Percentiles rank a stretch among this genome's conserved stretches.
phyloP scores from a whole-genome alignment of 1,284 basidiomycete species.

The Phellopilus nigrolimitatus region DNA sequence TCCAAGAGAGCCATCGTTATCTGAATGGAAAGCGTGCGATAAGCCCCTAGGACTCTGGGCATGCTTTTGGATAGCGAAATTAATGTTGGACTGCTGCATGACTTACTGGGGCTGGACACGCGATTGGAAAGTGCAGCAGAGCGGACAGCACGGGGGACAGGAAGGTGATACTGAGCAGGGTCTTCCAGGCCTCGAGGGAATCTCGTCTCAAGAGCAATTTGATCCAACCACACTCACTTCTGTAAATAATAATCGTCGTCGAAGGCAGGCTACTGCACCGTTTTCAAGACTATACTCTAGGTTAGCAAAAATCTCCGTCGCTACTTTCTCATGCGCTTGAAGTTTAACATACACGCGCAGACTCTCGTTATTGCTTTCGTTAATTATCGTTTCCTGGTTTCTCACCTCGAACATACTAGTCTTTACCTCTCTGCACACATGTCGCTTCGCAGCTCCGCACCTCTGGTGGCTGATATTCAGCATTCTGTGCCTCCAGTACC shows the following conservation, averaged over 20 bases:
- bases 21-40: conserved; percentile 63
- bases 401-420: conserved; percentile 70
- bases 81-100: conserved; percentile 45
- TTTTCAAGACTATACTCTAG: conserved; percentile 24
- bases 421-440: conserved; percentile 67
- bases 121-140: conserved; percentile 35
- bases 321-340: conserved; percentile 11
- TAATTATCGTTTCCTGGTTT: conserved; percentile 74
- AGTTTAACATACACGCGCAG: conserved; percentile 31
- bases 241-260: not conserved
- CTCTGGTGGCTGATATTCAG: conserved; percentile 80
- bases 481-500: conserved; percentile 72
- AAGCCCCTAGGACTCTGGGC: conserved; percentile 70
- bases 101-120: conserved; percentile 58
- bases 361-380: conserved; percentile 56
- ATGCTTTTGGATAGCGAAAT: conserved; percentile 60
- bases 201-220: not conserved
- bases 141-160: conserved; percentile 15
- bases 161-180: conserved; percentile 2
- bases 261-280: not conserved
- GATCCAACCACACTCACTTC: not conserved
- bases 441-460: conserved; percentile 65
- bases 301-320: conserved; percentile 30
- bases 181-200: not conserved
- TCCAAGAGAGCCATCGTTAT: conserved; percentile 37